Conservation (phyloP, 78 protist species). For the Protostelium mycophagum region DNA sequence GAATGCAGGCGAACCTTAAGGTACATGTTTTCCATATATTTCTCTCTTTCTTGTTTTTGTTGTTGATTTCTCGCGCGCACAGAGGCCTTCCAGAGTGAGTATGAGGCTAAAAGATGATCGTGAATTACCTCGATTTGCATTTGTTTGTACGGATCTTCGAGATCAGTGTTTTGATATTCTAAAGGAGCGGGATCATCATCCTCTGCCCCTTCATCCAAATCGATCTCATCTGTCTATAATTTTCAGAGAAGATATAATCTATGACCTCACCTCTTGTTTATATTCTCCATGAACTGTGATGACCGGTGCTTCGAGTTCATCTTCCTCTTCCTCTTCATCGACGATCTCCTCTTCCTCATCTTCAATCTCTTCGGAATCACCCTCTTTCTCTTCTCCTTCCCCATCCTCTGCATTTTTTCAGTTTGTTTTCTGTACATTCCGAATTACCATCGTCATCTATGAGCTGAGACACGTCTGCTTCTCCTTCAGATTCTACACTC, state of each 20-base stretch:
- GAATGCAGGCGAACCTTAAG: too few species aligned
- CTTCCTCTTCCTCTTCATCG: too few species aligned
- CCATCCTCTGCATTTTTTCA: background rate
- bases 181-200: background rate
- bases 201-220: too few species aligned
- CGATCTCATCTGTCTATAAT: too few species aligned
- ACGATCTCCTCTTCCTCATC: background rate
- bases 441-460: background rate
- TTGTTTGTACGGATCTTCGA: background rate
- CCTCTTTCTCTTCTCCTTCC: background rate
- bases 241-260: too few species aligned
- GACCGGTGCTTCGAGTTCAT: too few species aligned
- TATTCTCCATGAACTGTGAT: too few species aligned
- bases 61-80: background rate
- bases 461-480: background rate
- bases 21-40: background rate
- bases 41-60: background rate
- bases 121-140: background rate
- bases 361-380: background rate
- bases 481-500: background rate
- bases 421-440: background rate
- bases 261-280: too few species aligned
- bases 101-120: background rate
- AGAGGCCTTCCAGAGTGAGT: background rate
- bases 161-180: background rate